Evolutionary conservation across 2,329 filamentous ascomycete species (phyloP).

Genomic region (Rhynchosporium agropyri): DNA sequence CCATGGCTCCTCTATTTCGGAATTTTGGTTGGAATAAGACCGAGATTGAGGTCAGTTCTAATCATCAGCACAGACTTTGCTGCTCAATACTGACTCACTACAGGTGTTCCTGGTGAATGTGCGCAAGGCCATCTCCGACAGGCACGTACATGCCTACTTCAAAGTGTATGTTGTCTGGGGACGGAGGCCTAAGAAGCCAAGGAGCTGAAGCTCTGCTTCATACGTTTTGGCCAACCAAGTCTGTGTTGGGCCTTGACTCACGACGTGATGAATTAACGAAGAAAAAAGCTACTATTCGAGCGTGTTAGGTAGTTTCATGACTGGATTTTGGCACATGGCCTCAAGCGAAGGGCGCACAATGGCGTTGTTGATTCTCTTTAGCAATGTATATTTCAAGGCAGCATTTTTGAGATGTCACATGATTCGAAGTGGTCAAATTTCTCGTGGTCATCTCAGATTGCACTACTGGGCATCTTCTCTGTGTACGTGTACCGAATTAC

Average conservation of each 20-base stretch:
- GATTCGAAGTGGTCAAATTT: too few relatives aligned
- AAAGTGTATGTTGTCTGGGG: constrained; percentile 40
- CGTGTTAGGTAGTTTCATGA: constrained; percentile 3
- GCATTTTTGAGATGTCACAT: not conserved
- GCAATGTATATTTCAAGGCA: constrained; percentile 9
- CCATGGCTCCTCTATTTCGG: constrained; percentile 37
- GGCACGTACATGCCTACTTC: constrained; percentile 38
- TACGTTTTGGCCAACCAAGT: not conserved
- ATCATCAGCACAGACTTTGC: not conserved
- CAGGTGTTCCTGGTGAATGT: constrained; percentile 39
- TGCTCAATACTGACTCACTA: not conserved
- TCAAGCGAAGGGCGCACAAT: not conserved
- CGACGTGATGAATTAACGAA: constrained; percentile 7
- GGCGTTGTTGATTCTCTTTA: not conserved
- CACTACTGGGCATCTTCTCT: too few relatives aligned
- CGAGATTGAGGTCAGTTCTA: constrained; percentile 37
- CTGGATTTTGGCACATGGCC: not conserved
- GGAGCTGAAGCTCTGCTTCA: not conserved
- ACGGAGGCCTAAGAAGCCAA: constrained; percentile 30
- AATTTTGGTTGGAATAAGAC: constrained; percentile 38
- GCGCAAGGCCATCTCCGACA: constrained; percentile 36
- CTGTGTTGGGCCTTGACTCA: not conserved
- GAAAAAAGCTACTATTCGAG: not conserved
- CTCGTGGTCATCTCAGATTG: too few relatives aligned
- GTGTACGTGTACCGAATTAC: too few relatives aligned